Conservation (phyloP, 305 asterid species). For the Fraxinus sp. region DNA sequence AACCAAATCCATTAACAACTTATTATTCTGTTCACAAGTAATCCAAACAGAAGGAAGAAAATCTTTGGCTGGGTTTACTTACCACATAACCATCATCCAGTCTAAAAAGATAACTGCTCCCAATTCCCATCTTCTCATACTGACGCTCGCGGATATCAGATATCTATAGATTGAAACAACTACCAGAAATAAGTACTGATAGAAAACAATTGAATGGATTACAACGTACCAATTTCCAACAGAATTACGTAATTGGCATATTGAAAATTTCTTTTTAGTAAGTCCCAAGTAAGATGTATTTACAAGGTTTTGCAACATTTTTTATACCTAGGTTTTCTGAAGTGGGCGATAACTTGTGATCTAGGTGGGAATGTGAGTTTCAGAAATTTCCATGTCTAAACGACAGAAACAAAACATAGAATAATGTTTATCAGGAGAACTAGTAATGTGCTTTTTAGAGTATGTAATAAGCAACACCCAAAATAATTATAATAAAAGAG, state of each 20-base stretch:
- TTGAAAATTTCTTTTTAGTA: neutral
- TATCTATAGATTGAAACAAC: constrained; percentile 43
- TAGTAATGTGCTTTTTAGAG: neutral
- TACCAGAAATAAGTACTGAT: neutral
- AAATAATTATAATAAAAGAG: neutral
- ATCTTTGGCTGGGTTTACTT: constrained; percentile 28
- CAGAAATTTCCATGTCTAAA: neutral
- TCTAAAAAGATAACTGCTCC: constrained; percentile 99
- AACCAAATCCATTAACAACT: neutral
- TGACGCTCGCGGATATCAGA: constrained; percentile 92
- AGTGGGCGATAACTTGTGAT: neutral
- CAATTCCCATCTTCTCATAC: constrained; percentile 96
- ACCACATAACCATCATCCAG: constrained; percentile 99
- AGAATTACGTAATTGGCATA: neutral
- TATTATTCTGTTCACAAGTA: constrained; percentile 5
- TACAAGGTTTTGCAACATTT: constrained; percentile 2
- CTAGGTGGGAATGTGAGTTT: neutral
- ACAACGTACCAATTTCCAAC: neutral
- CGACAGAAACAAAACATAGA: neutral
- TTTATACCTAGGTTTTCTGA: neutral
- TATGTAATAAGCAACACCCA: neutral
- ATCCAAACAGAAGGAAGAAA: constrained; percentile 21
- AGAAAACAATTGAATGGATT: neutral
- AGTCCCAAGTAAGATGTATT: neutral
- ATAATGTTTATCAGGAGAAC: neutral